Conservation (phyloP, 2,329 filamentous ascomycete genomes). For the Aspergillus phoenicis region DNA sequence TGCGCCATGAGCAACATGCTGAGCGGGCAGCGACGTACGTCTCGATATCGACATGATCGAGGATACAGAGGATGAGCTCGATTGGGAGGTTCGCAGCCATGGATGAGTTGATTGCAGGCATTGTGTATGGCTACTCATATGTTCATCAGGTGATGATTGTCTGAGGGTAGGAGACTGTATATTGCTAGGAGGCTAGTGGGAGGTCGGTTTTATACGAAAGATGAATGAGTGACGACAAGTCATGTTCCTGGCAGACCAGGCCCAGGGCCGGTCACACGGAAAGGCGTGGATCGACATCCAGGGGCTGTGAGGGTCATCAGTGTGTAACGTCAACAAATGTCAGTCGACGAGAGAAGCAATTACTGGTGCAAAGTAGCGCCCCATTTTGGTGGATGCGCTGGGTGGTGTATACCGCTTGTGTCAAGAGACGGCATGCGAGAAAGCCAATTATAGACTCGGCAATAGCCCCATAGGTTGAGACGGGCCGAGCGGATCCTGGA, state of each 20-base stretch:
- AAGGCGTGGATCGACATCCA: neutral
- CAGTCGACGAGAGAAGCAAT: neutral
- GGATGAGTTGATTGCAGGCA: neutral
- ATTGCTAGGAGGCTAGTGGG: neutral
- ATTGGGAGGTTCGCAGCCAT: slow-evolving; percentile 19
- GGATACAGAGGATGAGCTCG: slow-evolving; percentile 26
- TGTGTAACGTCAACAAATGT: neutral
- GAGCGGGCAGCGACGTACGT: slow-evolving; percentile 22
- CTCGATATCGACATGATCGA: slow-evolving; percentile 21
- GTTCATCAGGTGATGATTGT: neutral
- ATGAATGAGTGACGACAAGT: neutral
- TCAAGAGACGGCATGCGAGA: neutral
- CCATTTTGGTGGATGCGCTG: neutral
- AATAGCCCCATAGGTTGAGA: slow-evolving; percentile 1
- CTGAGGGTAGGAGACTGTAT: too few relatives aligned
- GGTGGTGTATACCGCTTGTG: neutral
- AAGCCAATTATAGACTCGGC: slow-evolving; percentile 4
- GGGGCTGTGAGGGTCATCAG: neutral
- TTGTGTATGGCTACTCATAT: neutral
- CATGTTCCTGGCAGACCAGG: neutral
- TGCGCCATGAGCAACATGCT: slow-evolving; percentile 20
- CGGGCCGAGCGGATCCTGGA: neutral
- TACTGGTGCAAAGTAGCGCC: neutral
- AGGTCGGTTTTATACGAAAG: neutral
- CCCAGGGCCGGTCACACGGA: neutral